Evolutionary conservation across 352 stramenopile species (phyloP).

Genomic region (Pythium chondricola): DNA sequence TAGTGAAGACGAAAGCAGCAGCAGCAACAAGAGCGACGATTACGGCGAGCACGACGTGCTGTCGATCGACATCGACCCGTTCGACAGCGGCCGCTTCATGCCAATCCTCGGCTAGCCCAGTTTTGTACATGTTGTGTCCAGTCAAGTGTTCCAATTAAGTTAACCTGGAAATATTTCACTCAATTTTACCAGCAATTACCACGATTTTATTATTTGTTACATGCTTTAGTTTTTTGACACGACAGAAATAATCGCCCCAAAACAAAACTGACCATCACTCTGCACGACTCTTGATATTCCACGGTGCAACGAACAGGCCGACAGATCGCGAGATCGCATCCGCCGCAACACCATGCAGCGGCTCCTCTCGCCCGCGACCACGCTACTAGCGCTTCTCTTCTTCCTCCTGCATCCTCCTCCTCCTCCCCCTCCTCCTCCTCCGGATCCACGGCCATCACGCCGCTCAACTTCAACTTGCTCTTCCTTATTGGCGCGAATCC

Average conservation of each 20-base stretch:
- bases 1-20: conserved; percentile 12
- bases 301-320: no score
- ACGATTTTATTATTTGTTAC: no score
- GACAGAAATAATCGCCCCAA: no score
- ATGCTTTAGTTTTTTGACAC: no score
- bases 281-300: no score
- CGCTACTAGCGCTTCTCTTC: conserved; percentile 4
- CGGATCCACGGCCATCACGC: not conserved
- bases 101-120: conserved; percentile 11
- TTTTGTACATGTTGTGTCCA: no score
- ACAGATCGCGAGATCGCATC: no score
- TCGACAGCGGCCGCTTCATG: conserved; percentile 11
- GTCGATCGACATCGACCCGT: conserved; percentile 21
- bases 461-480: conserved; percentile 12
- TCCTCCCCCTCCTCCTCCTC: not conserved
- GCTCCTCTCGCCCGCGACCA: no score
- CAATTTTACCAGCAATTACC: no score
- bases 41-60: conserved; percentile 14
- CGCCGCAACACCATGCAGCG: no score
- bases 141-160: not conserved
- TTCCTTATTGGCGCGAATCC: conserved; percentile 14
- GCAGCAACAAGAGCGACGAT: conserved; percentile 2
- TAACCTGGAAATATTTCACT: not conserved
- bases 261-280: no score
- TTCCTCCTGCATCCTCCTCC: not conserved